Conservation (phyloP, 495 filamentous ascomycete genomes). For the Trichoderma parareesei region DNA sequence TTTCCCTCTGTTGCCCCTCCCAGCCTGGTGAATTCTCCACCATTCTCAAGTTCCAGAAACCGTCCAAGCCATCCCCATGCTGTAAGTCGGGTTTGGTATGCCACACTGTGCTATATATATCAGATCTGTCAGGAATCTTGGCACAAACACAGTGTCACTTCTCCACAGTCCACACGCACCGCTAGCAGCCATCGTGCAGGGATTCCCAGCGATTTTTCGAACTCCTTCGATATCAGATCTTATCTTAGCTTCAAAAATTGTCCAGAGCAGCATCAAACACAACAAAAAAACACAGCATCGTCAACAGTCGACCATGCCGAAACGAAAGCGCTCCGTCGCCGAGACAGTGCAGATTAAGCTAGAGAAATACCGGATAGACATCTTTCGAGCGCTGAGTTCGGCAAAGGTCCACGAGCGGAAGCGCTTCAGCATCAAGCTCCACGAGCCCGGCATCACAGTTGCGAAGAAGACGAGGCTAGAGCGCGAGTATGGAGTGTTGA, state of each 20-base stretch:
- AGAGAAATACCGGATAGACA: slow-evolving; percentile 46
- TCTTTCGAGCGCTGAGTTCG: slow-evolving; percentile 64
- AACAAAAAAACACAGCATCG: slow-evolving; percentile 1
- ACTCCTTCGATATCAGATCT: slow-evolving; percentile 1
- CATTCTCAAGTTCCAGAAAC: neutral
- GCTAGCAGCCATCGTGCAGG: neutral
- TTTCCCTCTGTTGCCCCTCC: neutral
- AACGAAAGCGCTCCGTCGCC: slow-evolving; percentile 36
- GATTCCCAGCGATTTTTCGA: neutral
- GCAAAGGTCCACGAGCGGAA: slow-evolving; percentile 86
- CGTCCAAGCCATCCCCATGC: neutral
- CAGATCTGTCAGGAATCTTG: no score
- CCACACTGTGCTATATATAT: neutral
- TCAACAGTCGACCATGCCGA: slow-evolving; percentile 28
- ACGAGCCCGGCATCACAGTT: slow-evolving; percentile 50
- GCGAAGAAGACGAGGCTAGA: slow-evolving; percentile 29
- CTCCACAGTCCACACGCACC: neutral
- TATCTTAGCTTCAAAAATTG: slow-evolving; percentile 8
- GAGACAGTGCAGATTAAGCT: slow-evolving; percentile 46
- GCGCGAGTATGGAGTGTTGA: slow-evolving; percentile 4
- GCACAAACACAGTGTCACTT: neutral
- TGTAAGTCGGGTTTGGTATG: neutral
- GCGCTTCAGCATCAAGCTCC: slow-evolving; percentile 70
- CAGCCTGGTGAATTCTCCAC: neutral
- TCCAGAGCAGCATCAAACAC: neutral